phyloP scores from a whole-genome alignment of 495 filamentous ascomycete species.

The Copromyces sp. region DNA sequence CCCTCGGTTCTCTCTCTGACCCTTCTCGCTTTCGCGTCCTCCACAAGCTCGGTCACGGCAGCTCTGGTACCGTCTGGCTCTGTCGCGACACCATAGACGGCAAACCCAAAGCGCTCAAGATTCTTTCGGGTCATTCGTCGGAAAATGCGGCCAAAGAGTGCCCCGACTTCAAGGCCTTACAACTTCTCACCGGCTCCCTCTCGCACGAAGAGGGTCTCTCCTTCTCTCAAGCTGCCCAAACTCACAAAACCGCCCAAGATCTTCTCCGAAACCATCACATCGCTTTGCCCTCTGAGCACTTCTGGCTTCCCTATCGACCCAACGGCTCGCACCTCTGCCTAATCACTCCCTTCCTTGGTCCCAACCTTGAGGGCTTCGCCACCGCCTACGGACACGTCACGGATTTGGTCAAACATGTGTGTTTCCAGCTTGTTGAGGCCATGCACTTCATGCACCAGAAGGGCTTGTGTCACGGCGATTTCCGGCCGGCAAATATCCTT shows the following conservation, averaged over 20 bases:
- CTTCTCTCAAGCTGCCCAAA: no score
- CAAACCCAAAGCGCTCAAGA: background rate
- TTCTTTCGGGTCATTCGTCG: background rate
- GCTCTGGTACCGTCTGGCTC: conserved; percentile 37
- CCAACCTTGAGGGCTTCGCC: background rate
- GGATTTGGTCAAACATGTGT: conserved; percentile 14
- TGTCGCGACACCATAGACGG: conserved; percentile 17
- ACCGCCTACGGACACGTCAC: background rate
- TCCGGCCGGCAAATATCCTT: conserved; percentile 15
- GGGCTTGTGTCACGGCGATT: conserved; percentile 21
- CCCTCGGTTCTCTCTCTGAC: background rate
- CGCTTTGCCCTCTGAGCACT: conserved; percentile 16
- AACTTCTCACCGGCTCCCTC: background rate
- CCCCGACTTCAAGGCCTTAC: conserved; percentile 9
- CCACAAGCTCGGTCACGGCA: conserved; percentile 32
- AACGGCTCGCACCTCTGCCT: conserved; percentile 29
- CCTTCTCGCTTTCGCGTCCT: conserved; percentile 25
- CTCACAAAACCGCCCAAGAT: no score
- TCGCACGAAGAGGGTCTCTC: background rate
- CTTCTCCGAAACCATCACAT: conserved; percentile 10
- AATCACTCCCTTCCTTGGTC: conserved; percentile 19
- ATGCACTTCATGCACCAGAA: conserved; percentile 14
- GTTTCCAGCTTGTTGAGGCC: conserved; percentile 11
- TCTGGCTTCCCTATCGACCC: conserved; percentile 24
- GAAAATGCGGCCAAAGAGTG: background rate